Conservation (phyloP, 805 yeast species). For the Scheffersomyces spartinae region DNA sequence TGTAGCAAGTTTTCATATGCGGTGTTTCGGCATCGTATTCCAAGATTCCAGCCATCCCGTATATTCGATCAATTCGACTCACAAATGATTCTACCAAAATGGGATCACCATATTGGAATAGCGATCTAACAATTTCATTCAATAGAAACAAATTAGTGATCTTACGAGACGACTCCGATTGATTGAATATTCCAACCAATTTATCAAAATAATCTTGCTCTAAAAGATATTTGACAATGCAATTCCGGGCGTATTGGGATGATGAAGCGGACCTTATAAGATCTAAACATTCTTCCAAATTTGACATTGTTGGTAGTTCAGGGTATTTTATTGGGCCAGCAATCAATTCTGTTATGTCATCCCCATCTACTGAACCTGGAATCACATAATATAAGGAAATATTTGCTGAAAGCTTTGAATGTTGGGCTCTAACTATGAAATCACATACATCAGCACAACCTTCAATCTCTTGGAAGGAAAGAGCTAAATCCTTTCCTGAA, state of each 20-base stretch:
- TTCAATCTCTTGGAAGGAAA: conserved; percentile 83
- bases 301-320: conserved; percentile 35
- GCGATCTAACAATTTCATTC: conserved; percentile 62
- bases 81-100: conserved; percentile 19
- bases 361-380: conserved; percentile 31
- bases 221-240: conserved; percentile 44
- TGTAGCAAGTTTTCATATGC: conserved; percentile 63
- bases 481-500: conserved; percentile 64
- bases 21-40: conserved; percentile 89
- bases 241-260: conserved; percentile 51
- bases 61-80: conserved; percentile 18
- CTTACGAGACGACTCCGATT: conserved; percentile 42
- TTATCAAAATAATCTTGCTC: conserved; percentile 40
- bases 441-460: conserved; percentile 83
- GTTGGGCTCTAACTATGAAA: conserved; percentile 61
- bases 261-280: conserved; percentile 47
- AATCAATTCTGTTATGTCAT: conserved; percentile 61
- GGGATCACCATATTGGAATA: conserved; percentile 59
- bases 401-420: conserved; percentile 39
- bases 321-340: conserved; percentile 77
- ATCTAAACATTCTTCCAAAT: conserved; percentile 43
- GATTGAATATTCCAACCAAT: conserved; percentile 40
- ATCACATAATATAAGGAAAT: conserved; percentile 59
- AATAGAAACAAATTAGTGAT: conserved; percentile 50
- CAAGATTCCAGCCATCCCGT: conserved; percentile 62